phyloP scores from a whole-genome alignment of 2,329 filamentous ascomycete species.

The Fusarium pseudonygamai region DNA sequence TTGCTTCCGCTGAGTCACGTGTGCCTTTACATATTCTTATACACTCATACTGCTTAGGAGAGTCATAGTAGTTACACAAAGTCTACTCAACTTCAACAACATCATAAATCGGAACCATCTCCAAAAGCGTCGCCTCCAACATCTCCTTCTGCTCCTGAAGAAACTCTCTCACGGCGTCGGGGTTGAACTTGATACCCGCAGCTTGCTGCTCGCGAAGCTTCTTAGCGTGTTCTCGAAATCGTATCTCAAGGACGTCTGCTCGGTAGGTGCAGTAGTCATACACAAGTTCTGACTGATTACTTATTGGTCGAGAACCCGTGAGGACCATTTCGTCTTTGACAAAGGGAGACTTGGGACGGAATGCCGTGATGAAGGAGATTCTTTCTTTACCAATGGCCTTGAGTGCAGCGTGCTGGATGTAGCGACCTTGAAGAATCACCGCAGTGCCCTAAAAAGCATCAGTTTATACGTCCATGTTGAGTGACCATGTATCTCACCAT shows the following conservation, averaged over 20 bases:
- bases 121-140: constrained; percentile 34
- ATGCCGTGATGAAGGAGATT: constrained; percentile 73
- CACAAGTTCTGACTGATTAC: constrained; percentile 38
- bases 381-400: constrained; percentile 67
- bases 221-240: constrained; percentile 43
- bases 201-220: constrained; percentile 20
- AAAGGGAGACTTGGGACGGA: constrained; percentile 65
- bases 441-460: constrained; percentile 61
- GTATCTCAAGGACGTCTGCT: constrained; percentile 60
- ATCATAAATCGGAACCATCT: constrained; percentile 25
- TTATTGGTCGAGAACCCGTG: constrained; percentile 67
- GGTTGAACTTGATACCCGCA: constrained; percentile 25
- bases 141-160: constrained; percentile 40
- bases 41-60: not conserved
- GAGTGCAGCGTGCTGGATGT: constrained; percentile 72
- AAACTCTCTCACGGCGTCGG: constrained; percentile 20
- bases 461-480: not conserved
- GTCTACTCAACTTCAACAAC: constrained; percentile 3
- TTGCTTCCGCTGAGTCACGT: constrained; percentile 3
- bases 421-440: constrained; percentile 73
- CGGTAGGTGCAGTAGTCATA: constrained; percentile 28
- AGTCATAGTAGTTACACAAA: not conserved
- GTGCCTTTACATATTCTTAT: not conserved
- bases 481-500: constrained; percentile 56
- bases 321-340: constrained; percentile 69